phyloP scores from a whole-genome alignment of 345 rosid species.

The Cardamine resedifolia region DNA sequence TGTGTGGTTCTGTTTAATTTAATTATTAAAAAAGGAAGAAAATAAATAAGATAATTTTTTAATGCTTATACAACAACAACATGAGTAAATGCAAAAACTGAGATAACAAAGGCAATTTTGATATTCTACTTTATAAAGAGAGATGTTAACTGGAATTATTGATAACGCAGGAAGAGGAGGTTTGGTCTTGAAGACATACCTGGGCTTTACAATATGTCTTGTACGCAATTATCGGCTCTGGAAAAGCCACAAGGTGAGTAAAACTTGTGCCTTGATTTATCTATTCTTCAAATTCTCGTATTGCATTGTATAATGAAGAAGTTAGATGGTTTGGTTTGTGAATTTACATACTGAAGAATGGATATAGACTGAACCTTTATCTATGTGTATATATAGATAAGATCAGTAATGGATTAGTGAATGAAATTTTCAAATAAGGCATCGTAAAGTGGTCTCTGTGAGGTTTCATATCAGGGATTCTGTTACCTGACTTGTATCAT shows the following conservation, averaged over 20 bases:
- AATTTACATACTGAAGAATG: neutral
- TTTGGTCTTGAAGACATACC: slow-evolving; percentile 3
- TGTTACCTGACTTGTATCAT: neutral
- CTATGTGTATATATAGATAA: neutral
- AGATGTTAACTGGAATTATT: neutral
- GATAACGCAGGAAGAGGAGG: slow-evolving; percentile 24
- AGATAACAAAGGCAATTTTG: neutral
- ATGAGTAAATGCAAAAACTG: slow-evolving; percentile 4
- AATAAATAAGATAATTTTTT: neutral
- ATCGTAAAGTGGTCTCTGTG: neutral
- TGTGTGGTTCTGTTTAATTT: neutral
- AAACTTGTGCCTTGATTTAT: neutral
- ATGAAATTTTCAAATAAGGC: neutral
- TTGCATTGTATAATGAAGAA: neutral
- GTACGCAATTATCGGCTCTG: slow-evolving; percentile 16
- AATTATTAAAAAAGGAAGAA: neutral
- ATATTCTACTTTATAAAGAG: neutral
- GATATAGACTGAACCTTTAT: neutral
- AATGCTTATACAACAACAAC: neutral
- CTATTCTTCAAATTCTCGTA: neutral
- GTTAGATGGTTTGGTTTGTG: neutral
- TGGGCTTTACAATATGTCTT: slow-evolving; percentile 5
- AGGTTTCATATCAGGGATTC: neutral
- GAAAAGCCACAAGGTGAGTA: slow-evolving; percentile 22
- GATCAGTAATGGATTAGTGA: neutral